Evolutionary conservation across 768 basidiomycete species (phyloP), one percentile per base, ranked within the genome.

Genomic region (Termitomyces sp.): DNA sequence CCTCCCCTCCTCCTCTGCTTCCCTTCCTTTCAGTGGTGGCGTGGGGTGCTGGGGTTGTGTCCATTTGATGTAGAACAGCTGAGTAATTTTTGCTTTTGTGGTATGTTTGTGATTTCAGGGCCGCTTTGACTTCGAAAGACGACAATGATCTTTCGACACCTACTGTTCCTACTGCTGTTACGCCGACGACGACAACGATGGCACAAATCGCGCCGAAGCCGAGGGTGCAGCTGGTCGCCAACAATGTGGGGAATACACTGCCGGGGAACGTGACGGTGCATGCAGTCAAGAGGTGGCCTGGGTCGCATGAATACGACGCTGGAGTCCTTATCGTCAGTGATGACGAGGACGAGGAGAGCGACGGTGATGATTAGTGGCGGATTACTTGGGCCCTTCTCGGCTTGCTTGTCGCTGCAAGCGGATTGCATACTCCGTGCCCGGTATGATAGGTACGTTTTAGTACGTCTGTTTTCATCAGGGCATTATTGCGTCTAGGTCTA

Each of bases 291-390:
- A 70, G 70, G 37, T 84, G 84, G 84, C 82, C 81, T 20, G 76
- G 74, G 47, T 75, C 72, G 57, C 65, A 68, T 52, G 71, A 74
- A 47, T 74, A 76, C 37, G 69, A 47, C 12, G 36, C 69, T 22
- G 73, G 76, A 42, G 72, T 84, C 56, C 67, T 84, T 54, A 75
- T 79, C 37, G 68, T 83, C 62, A 84, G 81, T 45, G 70, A 69
- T 47, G 66, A 65, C 44, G 65, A 66, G 52, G 65, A 63, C 53
- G 62, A 68, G 48, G 67, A 65, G 34, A 65, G 57, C 27, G 60
- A 66, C 3, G 34, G 51, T 52, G 57, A 62, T 46, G 37, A 56
- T 59, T 49, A 54, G 49, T 32, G 57, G 34, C 37, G 57, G 34
- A 20, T 10, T 20, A n/a, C 9, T 32, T 26, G n/a, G 42, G 39